These are phyloP conservation scores for Potentilla sterilis DNA, from an alignment of 306 rosid genomes.

Conservation along the genomic window DNA sequence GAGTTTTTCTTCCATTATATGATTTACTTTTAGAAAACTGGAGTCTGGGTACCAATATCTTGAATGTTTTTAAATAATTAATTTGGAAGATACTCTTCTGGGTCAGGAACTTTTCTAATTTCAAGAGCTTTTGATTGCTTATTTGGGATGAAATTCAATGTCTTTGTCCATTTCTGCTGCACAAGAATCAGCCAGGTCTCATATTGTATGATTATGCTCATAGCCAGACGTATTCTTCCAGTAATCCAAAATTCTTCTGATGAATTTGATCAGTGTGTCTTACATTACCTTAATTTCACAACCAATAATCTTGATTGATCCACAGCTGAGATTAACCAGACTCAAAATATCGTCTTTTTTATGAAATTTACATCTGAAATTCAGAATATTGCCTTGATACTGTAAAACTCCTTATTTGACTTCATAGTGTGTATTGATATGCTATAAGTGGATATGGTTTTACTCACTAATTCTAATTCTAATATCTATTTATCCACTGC, in stretches of 20 bases:
- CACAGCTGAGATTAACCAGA: neutral
- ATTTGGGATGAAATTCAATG: neutral
- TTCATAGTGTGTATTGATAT: neutral
- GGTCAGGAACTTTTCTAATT: neutral
- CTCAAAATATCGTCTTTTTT: neutral
- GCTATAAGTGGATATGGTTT: neutral
- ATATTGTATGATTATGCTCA: neutral
- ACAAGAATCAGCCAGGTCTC: neutral
- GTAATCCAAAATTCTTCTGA: neutral
- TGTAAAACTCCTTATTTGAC: neutral
- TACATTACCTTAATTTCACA: neutral
- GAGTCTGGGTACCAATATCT: neutral
- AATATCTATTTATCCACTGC: slow-evolving; percentile 20
- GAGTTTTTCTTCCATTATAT: neutral
- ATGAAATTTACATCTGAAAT: neutral
- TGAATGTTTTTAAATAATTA: neutral
- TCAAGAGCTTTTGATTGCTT: neutral
- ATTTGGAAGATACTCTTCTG: neutral
- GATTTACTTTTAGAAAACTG: neutral
- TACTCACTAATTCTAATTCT: neutral
- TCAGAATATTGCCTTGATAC: neutral
- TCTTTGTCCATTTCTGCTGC: neutral
- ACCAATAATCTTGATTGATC: neutral
- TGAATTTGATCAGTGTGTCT: neutral
- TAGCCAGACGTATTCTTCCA: neutral